Evolutionary conservation across 2,329 filamentous ascomycete species (phyloP), one percentile per base, ranked within the genome.

Genomic region (Ophiostoma sp.): DNA sequence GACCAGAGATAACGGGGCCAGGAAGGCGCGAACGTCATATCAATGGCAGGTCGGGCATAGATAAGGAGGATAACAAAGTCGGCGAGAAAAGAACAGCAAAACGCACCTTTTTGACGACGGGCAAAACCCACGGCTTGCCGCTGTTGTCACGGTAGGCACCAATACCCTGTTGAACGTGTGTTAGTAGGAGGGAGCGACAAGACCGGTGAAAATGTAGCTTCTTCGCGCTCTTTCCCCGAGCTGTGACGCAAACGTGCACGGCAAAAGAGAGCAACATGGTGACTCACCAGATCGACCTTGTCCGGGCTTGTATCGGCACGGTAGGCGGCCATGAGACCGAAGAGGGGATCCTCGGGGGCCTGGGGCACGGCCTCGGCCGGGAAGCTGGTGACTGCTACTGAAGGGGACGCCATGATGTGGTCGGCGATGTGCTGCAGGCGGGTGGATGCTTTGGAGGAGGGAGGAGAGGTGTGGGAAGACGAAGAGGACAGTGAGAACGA

Each of bases 51-150:
- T 36, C 49, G 18, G 49, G 27, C 55, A 41, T 16, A 38, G 52
- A 65, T 45, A 64, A 64, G 9, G 9, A 8, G 16, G 40, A 47
- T 27, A 18, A 16, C 45, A 27, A 41, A 27, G 27, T 27, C 27
- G 27, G 27, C 27, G 58, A 45, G 63, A n/a, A 38, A 18, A 27
- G 38, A 44, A 47, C 18, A 60, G 8, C 47, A 44, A 58, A 69
- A 74, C 82, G 76, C 81, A 96, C 94, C 91, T 96, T 96, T 82
- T 92, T 96, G 71, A 98, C 94, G 2, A 98, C 94, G 27, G 95
- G 94, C 72, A 99, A 81, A 71, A 99, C 88, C 95, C 95, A 99
- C 3, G 95, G 95, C 83, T 98, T 98, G 71, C 93, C 94, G 77
- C 93, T 90, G 81, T 98, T 85, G 76, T 97, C 95, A 77, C 95